Percentiles rank a stretch among this genome's conserved stretches.
These are phyloP conservation scores for Carex cristatella DNA, from an alignment of 176 grass and related monocot genomes.

Conservation along the genomic window DNA sequence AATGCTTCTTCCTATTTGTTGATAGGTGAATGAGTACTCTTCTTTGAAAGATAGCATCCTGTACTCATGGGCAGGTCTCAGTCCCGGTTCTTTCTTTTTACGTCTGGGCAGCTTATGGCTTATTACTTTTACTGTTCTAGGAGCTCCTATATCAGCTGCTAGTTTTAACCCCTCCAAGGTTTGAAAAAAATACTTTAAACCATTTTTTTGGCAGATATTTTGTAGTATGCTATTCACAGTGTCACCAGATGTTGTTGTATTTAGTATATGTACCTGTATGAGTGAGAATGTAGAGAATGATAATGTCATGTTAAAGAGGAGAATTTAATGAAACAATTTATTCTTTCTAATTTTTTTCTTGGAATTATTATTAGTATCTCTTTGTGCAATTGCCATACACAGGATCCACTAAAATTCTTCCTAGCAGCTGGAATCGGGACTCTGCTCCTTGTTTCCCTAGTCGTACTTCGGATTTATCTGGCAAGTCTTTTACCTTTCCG, in stretches of 20 bases:
- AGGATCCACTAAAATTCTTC: conserved; percentile 85
- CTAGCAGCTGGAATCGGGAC: conserved; percentile 86
- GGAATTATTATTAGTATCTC: background rate
- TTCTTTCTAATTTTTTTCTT: background rate
- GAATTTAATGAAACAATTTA: background rate
- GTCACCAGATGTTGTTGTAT: background rate
- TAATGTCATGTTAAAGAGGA: background rate
- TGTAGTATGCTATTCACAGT: background rate
- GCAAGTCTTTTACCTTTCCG: conserved; percentile 19
- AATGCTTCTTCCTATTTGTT: background rate
- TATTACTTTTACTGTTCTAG: conserved; percentile 65
- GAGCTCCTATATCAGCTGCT: conserved; percentile 74
- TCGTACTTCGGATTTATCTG: conserved; percentile 84
- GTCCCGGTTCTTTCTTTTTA: conserved; percentile 58
- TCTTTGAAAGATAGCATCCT: conserved; percentile 65
- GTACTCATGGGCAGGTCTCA: conserved; percentile 90
- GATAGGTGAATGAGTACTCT: conserved; percentile 90
- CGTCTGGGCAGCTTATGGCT: conserved; percentile 68
- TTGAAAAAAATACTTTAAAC: background rate
- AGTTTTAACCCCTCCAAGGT: conserved; percentile 85
- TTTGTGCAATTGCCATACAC: background rate
- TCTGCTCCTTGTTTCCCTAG: conserved; percentile 62
- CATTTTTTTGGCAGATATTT: background rate
- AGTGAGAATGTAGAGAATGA: background rate
- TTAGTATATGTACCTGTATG: background rate